phyloP scores from a whole-genome alignment of 2,329 filamentous ascomycete genomes.

The Aspergillus versicolor region DNA sequence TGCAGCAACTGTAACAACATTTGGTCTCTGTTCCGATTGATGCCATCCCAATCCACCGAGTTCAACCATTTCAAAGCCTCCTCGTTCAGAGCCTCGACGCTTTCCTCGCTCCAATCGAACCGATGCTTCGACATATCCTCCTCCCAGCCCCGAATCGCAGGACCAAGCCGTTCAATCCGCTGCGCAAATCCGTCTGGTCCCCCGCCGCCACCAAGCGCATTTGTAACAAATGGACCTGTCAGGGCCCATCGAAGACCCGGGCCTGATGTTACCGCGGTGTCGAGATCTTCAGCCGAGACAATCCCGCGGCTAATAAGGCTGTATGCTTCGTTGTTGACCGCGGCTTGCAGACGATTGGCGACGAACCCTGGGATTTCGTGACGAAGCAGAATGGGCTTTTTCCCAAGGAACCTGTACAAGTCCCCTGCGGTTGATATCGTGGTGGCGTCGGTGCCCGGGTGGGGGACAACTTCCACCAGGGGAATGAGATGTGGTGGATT shows the following conservation, averaged over 20 bases:
- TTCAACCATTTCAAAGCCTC: too few species aligned
- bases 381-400: neutral
- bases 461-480: neutral
- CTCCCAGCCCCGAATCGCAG: too few species aligned
- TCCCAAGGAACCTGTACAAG: neutral
- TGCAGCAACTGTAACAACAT: too few species aligned
- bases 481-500: neutral
- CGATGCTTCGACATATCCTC: too few species aligned
- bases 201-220: neutral
- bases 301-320: neutral
- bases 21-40: too few species aligned
- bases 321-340: neutral
- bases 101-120: too few species aligned
- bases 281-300: neutral
- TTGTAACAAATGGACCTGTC: constrained; percentile 41
- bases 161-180: too few species aligned
- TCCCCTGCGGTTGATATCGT: neutral
- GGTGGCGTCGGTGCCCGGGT: neutral
- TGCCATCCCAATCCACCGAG: too few species aligned
- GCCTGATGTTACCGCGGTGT: neutral
- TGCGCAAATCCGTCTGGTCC: neutral
- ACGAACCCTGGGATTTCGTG: neutral
- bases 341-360: neutral
- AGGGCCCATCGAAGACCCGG: constrained; percentile 32
- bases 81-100: too few species aligned